Evolutionary conservation across 1,284 basidiomycete species (phyloP), one percentile per base, ranked within the genome.

Genomic region (Trametes pubescens): DNA sequence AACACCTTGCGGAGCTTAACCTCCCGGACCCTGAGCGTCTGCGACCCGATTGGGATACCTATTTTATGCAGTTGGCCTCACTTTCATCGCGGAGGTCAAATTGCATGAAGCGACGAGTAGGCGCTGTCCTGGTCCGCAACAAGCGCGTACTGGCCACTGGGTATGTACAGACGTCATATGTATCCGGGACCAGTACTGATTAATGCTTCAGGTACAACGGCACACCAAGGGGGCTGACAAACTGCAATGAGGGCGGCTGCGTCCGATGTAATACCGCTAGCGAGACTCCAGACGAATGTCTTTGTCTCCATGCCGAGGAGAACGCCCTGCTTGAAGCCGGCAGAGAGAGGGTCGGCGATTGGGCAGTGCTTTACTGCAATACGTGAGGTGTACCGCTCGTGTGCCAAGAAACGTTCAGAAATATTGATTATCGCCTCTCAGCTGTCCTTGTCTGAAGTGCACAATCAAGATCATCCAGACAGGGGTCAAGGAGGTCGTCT

Each of bases 261-360:
- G 71, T 79, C 6, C 84, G 87, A 46, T 98, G 95, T 75, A 97
- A 98, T 72, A 84, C 81, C 5, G 80, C 80, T 14, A 82, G 85
- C 2, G 82, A 87, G 51, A 81, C 82, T n/a, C 77, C 90, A 6
- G 84, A 90, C 65, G 94, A 95, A 74, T 99, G 97, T 73, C 81
- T 99, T 0, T 99, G 98, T 75, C 81, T 99, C 18, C 98, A 99
- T 75, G 98, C 98, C 0, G 98, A 99, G 77, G 98, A 99, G 80
- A 99, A 99, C 73, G 98, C 97, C 0, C 82, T 99, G 9, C 80
- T 99, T 11, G 97, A 99, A 79, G 94, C 94, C 0, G 96, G 97
- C 4, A 81, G 91, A 60, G 95, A 96, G 62, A 82, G 95, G 49
- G 86, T 96, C 37, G 94, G 95, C 4, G 81, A 84, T 38, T 92